A percentile compares a stretch with the other conserved stretches of the same genome.
These are phyloP conservation scores for Flaveria robusta DNA, from an alignment of 129 eudicot genomes.

Conservation along the genomic window DNA sequence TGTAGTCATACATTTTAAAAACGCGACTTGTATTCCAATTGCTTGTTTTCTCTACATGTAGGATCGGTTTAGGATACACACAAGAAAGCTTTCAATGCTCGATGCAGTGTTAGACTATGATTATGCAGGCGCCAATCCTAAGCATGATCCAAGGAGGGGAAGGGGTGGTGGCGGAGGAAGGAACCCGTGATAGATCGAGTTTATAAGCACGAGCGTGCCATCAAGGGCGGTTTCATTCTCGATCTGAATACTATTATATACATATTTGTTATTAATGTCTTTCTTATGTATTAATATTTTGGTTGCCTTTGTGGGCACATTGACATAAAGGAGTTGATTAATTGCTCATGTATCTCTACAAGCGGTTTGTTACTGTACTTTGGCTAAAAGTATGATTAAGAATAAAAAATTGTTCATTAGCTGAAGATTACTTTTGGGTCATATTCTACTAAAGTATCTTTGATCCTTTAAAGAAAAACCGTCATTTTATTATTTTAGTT, in stretches of 20 bases:
- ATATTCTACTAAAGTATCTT: too few relatives aligned
- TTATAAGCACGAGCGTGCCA: constrained; percentile 24
- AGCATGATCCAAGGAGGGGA: constrained; percentile 70
- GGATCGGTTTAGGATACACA: constrained; percentile 41
- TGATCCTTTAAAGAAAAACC: too few relatives aligned
- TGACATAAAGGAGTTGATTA: constrained; percentile 3
- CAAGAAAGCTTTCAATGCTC: constrained; percentile 55
- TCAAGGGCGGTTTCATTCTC: constrained; percentile 16
- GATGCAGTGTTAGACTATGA: constrained; percentile 67
- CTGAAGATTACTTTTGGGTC: too few relatives aligned
- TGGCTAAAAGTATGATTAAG: constrained; percentile 4
- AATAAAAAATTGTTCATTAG: too few relatives aligned
- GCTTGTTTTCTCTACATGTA: constrained; percentile 25
- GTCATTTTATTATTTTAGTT: too few relatives aligned
- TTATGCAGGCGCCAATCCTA: constrained; percentile 70
- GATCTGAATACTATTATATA: constrained; percentile 15
- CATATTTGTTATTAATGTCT: constrained; percentile 23
- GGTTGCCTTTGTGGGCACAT: constrained; percentile 36
- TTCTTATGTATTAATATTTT: constrained; percentile 18
- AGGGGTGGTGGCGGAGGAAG: constrained; percentile 50
- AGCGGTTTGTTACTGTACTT: constrained; percentile 6
- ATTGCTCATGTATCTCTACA: background rate
- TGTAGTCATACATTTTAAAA: too few relatives aligned
- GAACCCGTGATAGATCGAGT: constrained; percentile 39
- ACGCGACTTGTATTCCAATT: too few relatives aligned